Conservation (phyloP, 192 early-diverging fungal species). For the Lobosporangium transversale region DNA sequence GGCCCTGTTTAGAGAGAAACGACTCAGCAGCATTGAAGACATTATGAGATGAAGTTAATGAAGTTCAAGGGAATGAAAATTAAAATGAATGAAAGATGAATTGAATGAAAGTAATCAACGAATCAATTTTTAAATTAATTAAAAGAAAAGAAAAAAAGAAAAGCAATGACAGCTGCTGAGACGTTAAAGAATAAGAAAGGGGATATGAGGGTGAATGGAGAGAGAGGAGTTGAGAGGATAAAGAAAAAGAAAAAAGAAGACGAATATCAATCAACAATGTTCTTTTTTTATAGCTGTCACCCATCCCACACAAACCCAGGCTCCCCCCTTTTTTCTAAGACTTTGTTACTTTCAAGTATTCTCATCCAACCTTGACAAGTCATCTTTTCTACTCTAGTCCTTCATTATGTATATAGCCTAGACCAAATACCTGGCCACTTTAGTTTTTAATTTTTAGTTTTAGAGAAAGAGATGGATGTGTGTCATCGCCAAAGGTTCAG, state of each 20-base stretch:
- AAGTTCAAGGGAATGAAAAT: too few species aligned
- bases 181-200: background rate
- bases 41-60: conserved; percentile 21
- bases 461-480: too few species aligned
- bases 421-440: too few species aligned
- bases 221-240: background rate
- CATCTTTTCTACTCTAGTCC: background rate
- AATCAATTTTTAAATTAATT: too few species aligned
- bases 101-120: background rate
- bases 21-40: conserved; percentile 39
- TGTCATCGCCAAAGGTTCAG: too few species aligned
- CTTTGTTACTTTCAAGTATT: background rate
- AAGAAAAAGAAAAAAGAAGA: conserved; percentile 2
- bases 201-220: conserved; percentile 6
- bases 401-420: background rate
- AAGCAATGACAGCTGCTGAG: background rate
- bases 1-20: conserved; percentile 32
- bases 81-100: background rate
- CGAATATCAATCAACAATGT: too few species aligned
- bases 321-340: background rate
- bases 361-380: too few species aligned
- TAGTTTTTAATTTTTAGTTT: too few species aligned
- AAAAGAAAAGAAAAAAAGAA: conserved; percentile 4
- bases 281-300: too few species aligned
- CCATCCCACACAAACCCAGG: too few species aligned